phyloP scores from a whole-genome alignment of 768 basidiomycete genomes.

The Mycena capillaripes region DNA sequence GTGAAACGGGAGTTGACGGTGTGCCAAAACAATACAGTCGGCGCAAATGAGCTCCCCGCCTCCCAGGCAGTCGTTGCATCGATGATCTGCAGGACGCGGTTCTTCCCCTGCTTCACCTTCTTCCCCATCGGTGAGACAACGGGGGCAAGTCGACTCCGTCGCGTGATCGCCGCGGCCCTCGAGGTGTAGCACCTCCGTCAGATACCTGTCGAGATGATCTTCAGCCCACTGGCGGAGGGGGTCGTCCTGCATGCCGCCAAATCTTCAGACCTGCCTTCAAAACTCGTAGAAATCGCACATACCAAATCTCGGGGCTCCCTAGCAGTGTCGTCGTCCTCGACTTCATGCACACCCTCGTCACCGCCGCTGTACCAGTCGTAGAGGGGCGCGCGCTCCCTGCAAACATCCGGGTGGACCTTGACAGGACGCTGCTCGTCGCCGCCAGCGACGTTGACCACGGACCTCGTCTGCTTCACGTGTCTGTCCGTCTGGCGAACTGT shows the following conservation, averaged over 20 bases:
- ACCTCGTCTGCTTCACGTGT: neutral
- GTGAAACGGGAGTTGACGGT: constrained; percentile 27
- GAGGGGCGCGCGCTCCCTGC: neutral
- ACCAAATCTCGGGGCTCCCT: neutral
- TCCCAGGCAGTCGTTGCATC: constrained; percentile 27
- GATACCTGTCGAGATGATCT: constrained; percentile 13
- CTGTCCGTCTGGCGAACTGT: neutral
- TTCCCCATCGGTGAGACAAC: neutral
- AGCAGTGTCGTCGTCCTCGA: neutral
- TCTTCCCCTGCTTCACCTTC: neutral
- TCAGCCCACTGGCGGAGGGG: constrained; percentile 3
- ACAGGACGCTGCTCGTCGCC: no score
- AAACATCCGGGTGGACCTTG: neutral
- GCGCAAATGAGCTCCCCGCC: constrained; percentile 3
- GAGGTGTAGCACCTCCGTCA: constrained; percentile 32
- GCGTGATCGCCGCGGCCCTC: constrained; percentile 14
- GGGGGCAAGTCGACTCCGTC: neutral
- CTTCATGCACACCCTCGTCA: neutral
- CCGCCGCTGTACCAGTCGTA: neutral
- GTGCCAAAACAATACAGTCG: constrained; percentile 2
- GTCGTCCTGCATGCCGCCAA: constrained; percentile 17
- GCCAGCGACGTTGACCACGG: neutral
- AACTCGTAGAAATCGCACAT: neutral
- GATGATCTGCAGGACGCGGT: neutral
- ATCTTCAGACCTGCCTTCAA: neutral